Conservation (phyloP, 805 yeast species). For the Yamadazyma olivae region DNA sequence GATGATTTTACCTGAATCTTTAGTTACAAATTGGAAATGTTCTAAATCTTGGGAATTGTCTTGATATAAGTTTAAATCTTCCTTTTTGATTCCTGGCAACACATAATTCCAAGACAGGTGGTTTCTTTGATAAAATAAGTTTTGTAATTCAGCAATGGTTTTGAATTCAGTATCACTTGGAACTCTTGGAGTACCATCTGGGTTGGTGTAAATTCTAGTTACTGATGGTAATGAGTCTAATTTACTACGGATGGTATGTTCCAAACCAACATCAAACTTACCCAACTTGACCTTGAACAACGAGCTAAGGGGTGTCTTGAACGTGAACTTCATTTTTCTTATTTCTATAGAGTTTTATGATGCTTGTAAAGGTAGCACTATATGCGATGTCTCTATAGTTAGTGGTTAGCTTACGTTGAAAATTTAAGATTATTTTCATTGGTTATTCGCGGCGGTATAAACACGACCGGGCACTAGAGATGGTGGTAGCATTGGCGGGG, state of each 20-base stretch:
- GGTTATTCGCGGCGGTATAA: conserved; percentile 7
- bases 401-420: conserved; percentile 1
- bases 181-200: conserved; percentile 70
- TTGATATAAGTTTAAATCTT: conserved; percentile 52
- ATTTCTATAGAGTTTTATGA: too few species aligned
- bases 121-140: conserved; percentile 54
- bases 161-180: conserved; percentile 72
- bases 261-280: conserved; percentile 47
- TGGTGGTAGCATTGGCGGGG: too few species aligned
- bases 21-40: conserved; percentile 50
- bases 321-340: conserved; percentile 41
- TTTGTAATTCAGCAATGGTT: conserved; percentile 67
- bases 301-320: conserved; percentile 38
- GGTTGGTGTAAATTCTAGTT: conserved; percentile 64
- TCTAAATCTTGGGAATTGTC: conserved; percentile 62
- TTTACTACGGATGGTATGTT: conserved; percentile 58
- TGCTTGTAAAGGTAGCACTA: too few species aligned
- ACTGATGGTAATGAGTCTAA: conserved; percentile 64
- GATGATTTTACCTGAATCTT: conserved; percentile 56
- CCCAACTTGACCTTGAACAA: conserved; percentile 36
- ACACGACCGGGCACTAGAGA: too few species aligned
- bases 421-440: conserved; percentile 6
- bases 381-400: too few species aligned
- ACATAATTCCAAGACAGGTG: conserved; percentile 49
- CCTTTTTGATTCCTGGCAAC: conserved; percentile 47